These are phyloP conservation scores for Aspergillus bridgeri DNA, from an alignment of 495 filamentous ascomycete species.

Conservation along the genomic window DNA sequence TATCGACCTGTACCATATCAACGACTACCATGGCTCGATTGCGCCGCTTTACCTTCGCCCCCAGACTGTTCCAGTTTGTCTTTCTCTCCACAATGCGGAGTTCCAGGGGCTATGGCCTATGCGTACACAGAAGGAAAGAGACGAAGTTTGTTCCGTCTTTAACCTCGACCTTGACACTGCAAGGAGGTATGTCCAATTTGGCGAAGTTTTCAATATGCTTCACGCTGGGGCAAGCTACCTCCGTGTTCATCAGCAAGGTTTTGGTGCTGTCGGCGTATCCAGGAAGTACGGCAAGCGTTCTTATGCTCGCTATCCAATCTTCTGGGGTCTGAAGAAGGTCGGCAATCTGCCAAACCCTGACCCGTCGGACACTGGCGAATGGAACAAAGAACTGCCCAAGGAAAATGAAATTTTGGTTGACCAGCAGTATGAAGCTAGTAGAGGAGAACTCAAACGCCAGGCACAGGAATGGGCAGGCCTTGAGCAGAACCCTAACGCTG, in stretches of 20 bases:
- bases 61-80: conserved; percentile 45
- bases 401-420: conserved; percentile 56
- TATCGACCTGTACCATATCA: conserved; percentile 74
- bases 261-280: conserved; percentile 71
- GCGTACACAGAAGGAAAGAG: conserved; percentile 61
- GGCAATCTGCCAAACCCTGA: conserved; percentile 73
- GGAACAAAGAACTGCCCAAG: conserved; percentile 53
- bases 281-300: conserved; percentile 74
- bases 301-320: conserved; percentile 72
- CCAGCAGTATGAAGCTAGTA: conserved; percentile 50
- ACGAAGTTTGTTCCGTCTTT: conserved; percentile 70
- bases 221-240: conserved; percentile 72
- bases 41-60: conserved; percentile 70
- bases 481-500: conserved; percentile 60
- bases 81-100: conserved; percentile 66
- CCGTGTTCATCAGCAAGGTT: conserved; percentile 71
- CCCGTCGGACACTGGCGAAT: conserved; percentile 68
- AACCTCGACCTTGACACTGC: conserved; percentile 49
- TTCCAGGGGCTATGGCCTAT: conserved; percentile 75
- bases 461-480: conserved; percentile 77
- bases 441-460: conserved; percentile 58
- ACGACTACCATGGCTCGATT: conserved; percentile 74
- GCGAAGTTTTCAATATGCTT: conserved; percentile 67
- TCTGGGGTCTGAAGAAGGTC: conserved; percentile 70
- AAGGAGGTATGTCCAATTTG: conserved; percentile 54